Percentiles rank a stretch among this genome's conserved stretches.
Conservation (phyloP, 441 rosid species). For the Francoa sonchifolia region DNA sequence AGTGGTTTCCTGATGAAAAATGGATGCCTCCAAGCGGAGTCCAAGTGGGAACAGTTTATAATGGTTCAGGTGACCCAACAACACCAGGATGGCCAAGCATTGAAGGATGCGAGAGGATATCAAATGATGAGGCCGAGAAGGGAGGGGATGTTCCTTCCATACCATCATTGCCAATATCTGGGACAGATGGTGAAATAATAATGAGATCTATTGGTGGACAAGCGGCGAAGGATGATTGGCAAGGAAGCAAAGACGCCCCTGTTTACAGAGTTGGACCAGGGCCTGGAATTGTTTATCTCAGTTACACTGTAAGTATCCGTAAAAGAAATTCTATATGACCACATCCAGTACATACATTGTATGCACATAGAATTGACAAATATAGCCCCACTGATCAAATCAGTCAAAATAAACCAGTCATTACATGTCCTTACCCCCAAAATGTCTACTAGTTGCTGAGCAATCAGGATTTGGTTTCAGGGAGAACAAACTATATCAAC, state of each 20-base stretch:
- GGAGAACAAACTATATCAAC: slow-evolving; percentile 43
- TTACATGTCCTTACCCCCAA: no score
- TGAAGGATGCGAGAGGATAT: slow-evolving; percentile 65
- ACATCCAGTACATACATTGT: no score
- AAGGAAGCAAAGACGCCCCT: slow-evolving; percentile 25
- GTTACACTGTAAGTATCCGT: slow-evolving; percentile 40
- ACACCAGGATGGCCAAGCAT: slow-evolving; percentile 87
- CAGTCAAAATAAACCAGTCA: not conserved
- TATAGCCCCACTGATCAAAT: no score
- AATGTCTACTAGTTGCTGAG: no score
- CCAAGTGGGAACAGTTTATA: slow-evolving; percentile 63
- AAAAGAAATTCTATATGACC: no score
- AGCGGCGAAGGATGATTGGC: slow-evolving; percentile 44
- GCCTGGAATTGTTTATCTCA: slow-evolving; percentile 49
- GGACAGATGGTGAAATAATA: slow-evolving; percentile 43
- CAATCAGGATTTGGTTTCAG: slow-evolving; percentile 22
- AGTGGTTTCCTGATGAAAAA: slow-evolving; percentile 50
- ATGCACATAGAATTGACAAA: no score
- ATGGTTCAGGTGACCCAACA: not conserved
- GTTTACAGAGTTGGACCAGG: slow-evolving; percentile 33
- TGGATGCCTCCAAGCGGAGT: slow-evolving; percentile 90
- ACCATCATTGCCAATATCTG: slow-evolving; percentile 35
- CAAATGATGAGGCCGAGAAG: slow-evolving; percentile 46
- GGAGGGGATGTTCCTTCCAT: slow-evolving; percentile 45
- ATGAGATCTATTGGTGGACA: slow-evolving; percentile 39